phyloP scores from a whole-genome alignment of 441 rosid genomes.

The Metrosideros polymorpha region DNA sequence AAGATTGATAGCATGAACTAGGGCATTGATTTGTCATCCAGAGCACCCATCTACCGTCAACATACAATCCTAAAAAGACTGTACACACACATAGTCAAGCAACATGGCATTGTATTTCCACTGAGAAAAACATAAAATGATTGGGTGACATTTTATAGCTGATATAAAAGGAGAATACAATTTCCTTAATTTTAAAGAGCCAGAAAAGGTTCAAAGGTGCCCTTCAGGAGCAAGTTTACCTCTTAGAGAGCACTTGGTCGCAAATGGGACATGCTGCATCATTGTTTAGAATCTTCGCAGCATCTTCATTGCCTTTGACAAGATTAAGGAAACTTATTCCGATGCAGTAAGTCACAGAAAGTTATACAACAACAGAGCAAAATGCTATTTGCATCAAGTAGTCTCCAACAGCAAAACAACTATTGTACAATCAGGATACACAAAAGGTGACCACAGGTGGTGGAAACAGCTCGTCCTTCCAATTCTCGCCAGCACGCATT shows the following conservation, averaged over 20 bases:
- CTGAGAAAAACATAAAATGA: not conserved
- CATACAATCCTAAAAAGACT: not conserved
- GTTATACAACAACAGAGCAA: not conserved
- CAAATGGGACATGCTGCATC: slow-evolving; percentile 93
- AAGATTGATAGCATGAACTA: not conserved
- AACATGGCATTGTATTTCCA: not conserved
- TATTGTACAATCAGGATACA: slow-evolving; percentile 41
- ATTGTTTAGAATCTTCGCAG: slow-evolving; percentile 70
- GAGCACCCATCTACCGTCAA: not conserved
- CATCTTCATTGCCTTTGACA: slow-evolving; percentile 82
- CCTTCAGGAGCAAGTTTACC: slow-evolving; percentile 24
- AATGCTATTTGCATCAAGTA: not conserved
- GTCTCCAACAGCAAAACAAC: not conserved
- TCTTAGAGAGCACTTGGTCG: slow-evolving; percentile 93
- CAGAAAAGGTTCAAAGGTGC: not conserved
- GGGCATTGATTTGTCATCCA: not conserved
- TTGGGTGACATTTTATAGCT: not conserved
- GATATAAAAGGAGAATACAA: not conserved
- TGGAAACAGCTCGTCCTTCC: slow-evolving; percentile 83
- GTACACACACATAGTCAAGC: not conserved
- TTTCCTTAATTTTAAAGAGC: not conserved
- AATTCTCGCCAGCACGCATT: slow-evolving; percentile 95
- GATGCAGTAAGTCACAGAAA: not conserved
- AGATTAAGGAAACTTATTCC: slow-evolving; percentile 27
- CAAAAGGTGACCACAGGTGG: slow-evolving; percentile 89